These are phyloP conservation scores for Ogataea wickerhamii DNA, from an alignment of 805 yeast species.

Conservation along the genomic window DNA sequence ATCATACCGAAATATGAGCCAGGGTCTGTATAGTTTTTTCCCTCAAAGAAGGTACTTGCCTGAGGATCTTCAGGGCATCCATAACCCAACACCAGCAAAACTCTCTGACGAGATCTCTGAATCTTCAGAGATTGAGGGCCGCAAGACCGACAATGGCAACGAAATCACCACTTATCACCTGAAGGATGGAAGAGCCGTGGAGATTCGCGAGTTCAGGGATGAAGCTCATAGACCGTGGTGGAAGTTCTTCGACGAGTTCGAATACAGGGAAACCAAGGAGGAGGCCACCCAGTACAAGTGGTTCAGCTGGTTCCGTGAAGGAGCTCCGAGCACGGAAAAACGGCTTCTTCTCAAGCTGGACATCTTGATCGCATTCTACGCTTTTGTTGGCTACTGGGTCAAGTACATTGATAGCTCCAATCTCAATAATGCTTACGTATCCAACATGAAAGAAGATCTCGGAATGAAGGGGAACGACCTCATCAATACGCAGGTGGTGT, in stretches of 20 bases:
- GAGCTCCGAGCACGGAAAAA: slow-evolving; percentile 46
- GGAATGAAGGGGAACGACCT: slow-evolving; percentile 61
- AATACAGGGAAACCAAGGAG: slow-evolving; percentile 44
- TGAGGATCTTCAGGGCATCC: background rate
- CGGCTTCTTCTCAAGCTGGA: slow-evolving; percentile 52
- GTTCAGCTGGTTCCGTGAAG: slow-evolving; percentile 53
- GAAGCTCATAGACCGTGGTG: slow-evolving; percentile 54
- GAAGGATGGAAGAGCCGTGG: background rate
- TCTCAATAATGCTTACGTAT: slow-evolving; percentile 61
- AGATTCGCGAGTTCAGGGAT: slow-evolving; percentile 38
- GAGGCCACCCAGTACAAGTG: slow-evolving; percentile 37
- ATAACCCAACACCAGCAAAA: background rate
- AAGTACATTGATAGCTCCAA: slow-evolving; percentile 62
- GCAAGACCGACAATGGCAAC: background rate
- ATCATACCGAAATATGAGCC: too few relatives aligned
- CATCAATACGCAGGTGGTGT: slow-evolving; percentile 55
- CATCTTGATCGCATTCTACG: slow-evolving; percentile 48
- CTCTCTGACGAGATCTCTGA: background rate
- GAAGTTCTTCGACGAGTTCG: slow-evolving; percentile 59
- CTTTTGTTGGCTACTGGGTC: slow-evolving; percentile 64
- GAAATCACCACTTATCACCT: background rate
- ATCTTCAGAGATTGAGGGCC: too few relatives aligned
- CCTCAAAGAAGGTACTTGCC: background rate
- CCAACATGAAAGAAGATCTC: slow-evolving; percentile 57
- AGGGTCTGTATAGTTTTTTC: too few relatives aligned